These are phyloP conservation scores for Pyrenula massariospora DNA, from an alignment of 495 filamentous ascomycete genomes.

Conservation along the genomic window DNA sequence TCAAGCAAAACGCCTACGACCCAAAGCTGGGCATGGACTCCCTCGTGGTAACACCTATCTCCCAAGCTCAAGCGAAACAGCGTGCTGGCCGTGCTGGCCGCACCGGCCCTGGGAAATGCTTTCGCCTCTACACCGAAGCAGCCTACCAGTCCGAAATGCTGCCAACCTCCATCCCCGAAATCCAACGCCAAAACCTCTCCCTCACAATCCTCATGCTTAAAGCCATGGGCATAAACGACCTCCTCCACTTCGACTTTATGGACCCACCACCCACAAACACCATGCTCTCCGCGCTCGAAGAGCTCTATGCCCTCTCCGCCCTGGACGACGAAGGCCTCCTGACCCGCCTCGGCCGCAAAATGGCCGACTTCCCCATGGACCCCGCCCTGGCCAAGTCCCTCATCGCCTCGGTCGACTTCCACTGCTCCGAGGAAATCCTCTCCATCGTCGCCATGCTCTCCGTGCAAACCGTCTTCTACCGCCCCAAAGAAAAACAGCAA, in stretches of 20 bases:
- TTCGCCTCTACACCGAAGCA: slow-evolving; percentile 88
- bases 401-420: slow-evolving; percentile 74
- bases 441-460: slow-evolving; percentile 93
- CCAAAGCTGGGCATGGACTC: slow-evolving; percentile 97
- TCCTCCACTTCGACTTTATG: slow-evolving; percentile 98
- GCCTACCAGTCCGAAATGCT: slow-evolving; percentile 97
- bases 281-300: slow-evolving; percentile 92
- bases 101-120: slow-evolving; percentile 94
- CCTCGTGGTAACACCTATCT: slow-evolving; percentile 87
- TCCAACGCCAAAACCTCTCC: slow-evolving; percentile 90
- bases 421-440: slow-evolving; percentile 87
- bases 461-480: slow-evolving; percentile 76
- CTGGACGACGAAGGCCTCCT: slow-evolving; percentile 94
- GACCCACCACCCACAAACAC: slow-evolving; percentile 95
- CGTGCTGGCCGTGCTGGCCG: slow-evolving; percentile 84
- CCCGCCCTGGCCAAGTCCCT: slow-evolving; percentile 82
- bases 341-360: slow-evolving; percentile 85
- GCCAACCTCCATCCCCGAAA: slow-evolving; percentile 89
- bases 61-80: slow-evolving; percentile 94
- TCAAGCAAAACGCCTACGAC: slow-evolving; percentile 96
- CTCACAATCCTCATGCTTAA: slow-evolving; percentile 97
- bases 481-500: slow-evolving; percentile 90
- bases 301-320: slow-evolving; percentile 83
- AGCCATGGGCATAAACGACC: slow-evolving; percentile 97
- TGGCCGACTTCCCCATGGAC: slow-evolving; percentile 96